Evolutionary conservation across 1,139 yeast species (phyloP).

Genomic region (Nadsonia commutata): DNA sequence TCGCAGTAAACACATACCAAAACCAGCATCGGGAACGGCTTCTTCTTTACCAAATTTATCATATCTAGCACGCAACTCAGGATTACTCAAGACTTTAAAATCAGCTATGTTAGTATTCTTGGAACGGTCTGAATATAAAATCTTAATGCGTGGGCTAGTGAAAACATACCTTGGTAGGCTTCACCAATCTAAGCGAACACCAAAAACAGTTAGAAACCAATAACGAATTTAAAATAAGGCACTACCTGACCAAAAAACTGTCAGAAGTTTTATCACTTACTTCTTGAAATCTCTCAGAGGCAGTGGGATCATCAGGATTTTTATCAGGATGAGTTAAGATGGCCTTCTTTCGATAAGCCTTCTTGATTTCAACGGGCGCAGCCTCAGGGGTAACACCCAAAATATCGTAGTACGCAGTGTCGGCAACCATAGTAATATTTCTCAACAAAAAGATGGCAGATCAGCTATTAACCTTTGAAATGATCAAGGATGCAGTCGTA

Average conservation of each 20-base stretch:
- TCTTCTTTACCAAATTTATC: constrained; percentile 79
- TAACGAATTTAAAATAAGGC: background rate
- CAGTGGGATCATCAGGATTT: constrained; percentile 75
- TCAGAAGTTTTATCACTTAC: constrained; percentile 16
- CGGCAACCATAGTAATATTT: constrained; percentile 73
- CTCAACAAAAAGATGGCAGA: no score
- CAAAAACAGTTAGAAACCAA: background rate
- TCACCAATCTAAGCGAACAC: constrained; percentile 17
- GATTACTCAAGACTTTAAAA: constrained; percentile 51
- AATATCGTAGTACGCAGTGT: constrained; percentile 75
- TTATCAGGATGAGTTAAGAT: constrained; percentile 89
- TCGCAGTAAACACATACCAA: constrained; percentile 26
- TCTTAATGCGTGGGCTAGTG: no score
- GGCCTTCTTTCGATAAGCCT: constrained; percentile 85
- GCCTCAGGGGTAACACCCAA: constrained; percentile 59
- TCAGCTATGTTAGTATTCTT: background rate
- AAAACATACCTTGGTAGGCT: constrained; percentile 21
- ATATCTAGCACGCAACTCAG: constrained; percentile 55
- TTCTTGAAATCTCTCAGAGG: constrained; percentile 47
- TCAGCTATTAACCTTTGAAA: no score
- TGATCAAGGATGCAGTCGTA: no score
- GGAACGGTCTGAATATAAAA: no score
- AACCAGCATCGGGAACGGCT: constrained; percentile 69
- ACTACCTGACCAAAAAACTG: background rate
- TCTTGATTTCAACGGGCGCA: constrained; percentile 70